Evolutionary conservation across 1,284 basidiomycete species (phyloP).

Genomic region (Tremellales sp.): DNA sequence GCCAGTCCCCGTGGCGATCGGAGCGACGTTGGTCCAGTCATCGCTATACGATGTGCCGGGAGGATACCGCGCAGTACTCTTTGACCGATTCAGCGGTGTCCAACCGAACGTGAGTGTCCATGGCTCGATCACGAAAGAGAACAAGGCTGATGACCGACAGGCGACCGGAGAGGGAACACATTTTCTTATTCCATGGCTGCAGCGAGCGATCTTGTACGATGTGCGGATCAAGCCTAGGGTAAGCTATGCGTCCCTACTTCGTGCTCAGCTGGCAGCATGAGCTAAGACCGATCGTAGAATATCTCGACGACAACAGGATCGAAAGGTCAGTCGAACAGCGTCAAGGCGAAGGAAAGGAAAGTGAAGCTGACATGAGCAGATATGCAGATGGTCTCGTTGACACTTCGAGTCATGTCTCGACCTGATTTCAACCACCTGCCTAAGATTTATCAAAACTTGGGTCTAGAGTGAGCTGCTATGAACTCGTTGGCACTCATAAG

Average conservation of each 20-base stretch:
- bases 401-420: conserved; percentile 89
- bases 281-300: conserved; percentile 64
- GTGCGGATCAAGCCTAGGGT: conserved; percentile 95
- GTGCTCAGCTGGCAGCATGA: background rate
- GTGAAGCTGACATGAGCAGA: conserved; percentile 17
- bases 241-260: conserved; percentile 43
- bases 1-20: conserved; percentile 75
- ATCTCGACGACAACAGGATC: conserved; percentile 68
- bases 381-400: conserved; percentile 96
- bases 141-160: conserved; percentile 50
- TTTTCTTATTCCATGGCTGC: conserved; percentile 91
- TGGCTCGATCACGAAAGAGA: background rate
- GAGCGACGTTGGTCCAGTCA: conserved; percentile 62
- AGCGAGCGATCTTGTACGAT: conserved; percentile 94
- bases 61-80: conserved; percentile 94
- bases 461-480: conserved; percentile 61
- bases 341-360: background rate
- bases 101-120: conserved; percentile 66
- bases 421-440: conserved; percentile 85
- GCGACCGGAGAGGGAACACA: conserved; percentile 93
- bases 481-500: too few species aligned
- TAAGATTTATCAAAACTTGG: conserved; percentile 91
- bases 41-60: conserved; percentile 86
- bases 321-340: conserved; percentile 23
- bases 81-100: conserved; percentile 95